phyloP scores from a whole-genome alignment of 768 basidiomycete species.

The Serendipita indica region DNA sequence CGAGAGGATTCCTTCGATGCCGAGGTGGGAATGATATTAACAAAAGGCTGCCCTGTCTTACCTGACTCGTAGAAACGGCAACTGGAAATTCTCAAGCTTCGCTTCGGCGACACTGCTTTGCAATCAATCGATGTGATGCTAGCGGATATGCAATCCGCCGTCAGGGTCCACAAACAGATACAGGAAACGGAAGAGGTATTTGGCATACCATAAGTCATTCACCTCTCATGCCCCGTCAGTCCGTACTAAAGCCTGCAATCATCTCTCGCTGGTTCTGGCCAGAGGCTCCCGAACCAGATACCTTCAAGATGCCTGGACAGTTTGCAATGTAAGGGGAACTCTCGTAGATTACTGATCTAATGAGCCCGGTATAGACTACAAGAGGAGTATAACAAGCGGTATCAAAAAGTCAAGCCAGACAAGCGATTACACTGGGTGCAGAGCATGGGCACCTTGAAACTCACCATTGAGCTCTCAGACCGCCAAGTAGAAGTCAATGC shows the following conservation, averaged over 20 bases:
- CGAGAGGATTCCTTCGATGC: slow-evolving; percentile 66
- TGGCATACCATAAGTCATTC: neutral
- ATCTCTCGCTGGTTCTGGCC: slow-evolving; percentile 97
- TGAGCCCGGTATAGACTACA: slow-evolving; percentile 40
- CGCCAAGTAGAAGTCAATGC: slow-evolving; percentile 61
- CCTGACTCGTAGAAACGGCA: slow-evolving; percentile 52
- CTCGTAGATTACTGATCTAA: neutral
- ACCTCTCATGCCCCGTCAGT: slow-evolving; percentile 26
- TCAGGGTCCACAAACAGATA: slow-evolving; percentile 74
- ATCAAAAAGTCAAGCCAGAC: slow-evolving; percentile 76
- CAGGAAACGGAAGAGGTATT: slow-evolving; percentile 53
- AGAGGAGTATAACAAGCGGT: slow-evolving; percentile 61
- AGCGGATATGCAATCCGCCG: slow-evolving; percentile 91
- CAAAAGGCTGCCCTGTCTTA: neutral
- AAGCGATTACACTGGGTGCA: slow-evolving; percentile 83
- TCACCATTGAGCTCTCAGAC: slow-evolving; percentile 74
- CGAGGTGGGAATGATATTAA: slow-evolving; percentile 30
- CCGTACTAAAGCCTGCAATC: slow-evolving; percentile 71
- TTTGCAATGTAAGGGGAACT: slow-evolving; percentile 51
- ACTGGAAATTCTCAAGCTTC: slow-evolving; percentile 85
- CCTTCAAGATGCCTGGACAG: slow-evolving; percentile 71
- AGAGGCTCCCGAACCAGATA: slow-evolving; percentile 46
- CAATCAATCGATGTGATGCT: slow-evolving; percentile 98
- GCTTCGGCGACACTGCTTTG: slow-evolving; percentile 85
- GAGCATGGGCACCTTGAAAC: slow-evolving; percentile 68